Base-by-base conservation (phyloP, 805 yeast genomes). In the Metschnikowia baotianmanensis region DNA sequence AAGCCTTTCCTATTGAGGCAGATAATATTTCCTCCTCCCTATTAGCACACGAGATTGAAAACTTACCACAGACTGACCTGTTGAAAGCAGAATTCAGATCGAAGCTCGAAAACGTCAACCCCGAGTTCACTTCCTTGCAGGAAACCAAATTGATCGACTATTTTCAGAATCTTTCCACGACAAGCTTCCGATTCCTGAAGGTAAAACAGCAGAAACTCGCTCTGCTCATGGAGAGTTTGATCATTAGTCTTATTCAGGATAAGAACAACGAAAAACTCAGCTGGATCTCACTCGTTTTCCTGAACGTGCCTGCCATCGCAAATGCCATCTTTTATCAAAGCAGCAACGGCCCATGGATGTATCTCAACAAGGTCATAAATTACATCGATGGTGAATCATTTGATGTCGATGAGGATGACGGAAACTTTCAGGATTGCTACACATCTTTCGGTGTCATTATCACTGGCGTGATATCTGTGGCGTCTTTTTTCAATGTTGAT, bases 361-460 rank as follows among this genome's bases (percentile, higher is more conserved):
- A 65, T 36, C 48, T 69, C 29, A 48, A 49, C 30, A 47, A 51
- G 19, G 29, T 56, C 20, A 43, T 56, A 10, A 43, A 46, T 22
- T 50, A 53, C 30, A 38, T 56, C 15, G 59, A 55, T 43, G 27
- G 31, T 16, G 48, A 49, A 25, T 20, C 37, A 15, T 51, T 51
- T 25, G 24, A 34, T 9, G 45, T 46, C 7, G 80, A 75, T 32
- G 82, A 77, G 25, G 80, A 75, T 38, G 84, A 78, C 38, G 69
- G 70, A 42, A 75, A 77, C 48, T 77, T 75, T 46, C 88, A 83
- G 57, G 93, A 84, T 26, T 60, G 70, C 11, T 85, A 81, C 53
- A 68, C 86, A 2, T 80, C 85, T 28, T 81, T 83, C 57, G 89
- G 95, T 1, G 69, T 78, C 33, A 64, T 81, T 1, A 52, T 83